Evolutionary conservation across 2,329 filamentous ascomycete species (phyloP), one percentile per base, ranked within the genome.

Genomic region (Biscogniauxia mediterranea): DNA sequence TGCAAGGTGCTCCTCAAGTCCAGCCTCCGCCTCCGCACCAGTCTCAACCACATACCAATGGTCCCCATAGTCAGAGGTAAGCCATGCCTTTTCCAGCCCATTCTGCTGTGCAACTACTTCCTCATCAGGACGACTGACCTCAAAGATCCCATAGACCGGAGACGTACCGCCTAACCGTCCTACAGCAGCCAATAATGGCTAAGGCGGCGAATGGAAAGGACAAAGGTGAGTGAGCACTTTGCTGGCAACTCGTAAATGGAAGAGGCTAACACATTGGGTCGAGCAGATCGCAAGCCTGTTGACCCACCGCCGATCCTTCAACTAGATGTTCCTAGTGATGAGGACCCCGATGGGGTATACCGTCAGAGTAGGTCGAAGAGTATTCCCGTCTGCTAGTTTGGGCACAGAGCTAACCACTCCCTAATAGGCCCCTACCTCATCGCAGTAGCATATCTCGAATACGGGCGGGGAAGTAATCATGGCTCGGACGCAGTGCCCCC

Each of bases 231-330:
- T 26, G 49, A 51, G 19, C n/a, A 50, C 23, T 46, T 51, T 19
- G 20, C 32, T 51, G 25, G 55, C 55, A 55, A 17, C 21, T 28
- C 51, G 56, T 53, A 61, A 23, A 63, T 59, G 19, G 51, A 23
- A 23, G 2, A 15, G 15, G 54, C 42, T 55, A 54, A 57, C 58
- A 63, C 59, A 66, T 56, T 58, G 20, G 58, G 62, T 38, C 54
- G 58, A 54, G 46, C 56, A 91, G 90, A 91, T 71, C 88, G 92
- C 67, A 96, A 96, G 75, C 91, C 92, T 7, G 86, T 97, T 70
- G 92, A 97, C 73, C 92, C 93, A 56, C 92, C 92, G 13, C 92
- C 92, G 51, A 91, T 96, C 68, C 80, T 96, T 53, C 88, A 94
- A 77, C 82, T 96, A 54, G 75, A 84, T 58, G 78, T 83, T 59